These are phyloP conservation scores for Trichoderma sp. DNA, from an alignment of 2,329 filamentous ascomycete genomes.

Conservation along the genomic window DNA sequence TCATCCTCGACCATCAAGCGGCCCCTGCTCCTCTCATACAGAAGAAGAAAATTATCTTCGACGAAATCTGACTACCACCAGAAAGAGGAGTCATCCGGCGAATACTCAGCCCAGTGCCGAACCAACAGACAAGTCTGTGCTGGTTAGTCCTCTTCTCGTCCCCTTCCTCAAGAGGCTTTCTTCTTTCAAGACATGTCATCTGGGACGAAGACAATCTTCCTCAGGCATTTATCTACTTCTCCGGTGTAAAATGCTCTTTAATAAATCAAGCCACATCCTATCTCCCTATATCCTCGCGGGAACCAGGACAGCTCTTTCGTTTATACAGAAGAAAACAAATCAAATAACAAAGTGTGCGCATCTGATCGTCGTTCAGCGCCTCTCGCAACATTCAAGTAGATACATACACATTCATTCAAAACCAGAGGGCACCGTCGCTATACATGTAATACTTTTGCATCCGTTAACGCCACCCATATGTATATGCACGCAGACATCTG, in stretches of 20 bases:
- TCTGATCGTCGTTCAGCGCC: neutral
- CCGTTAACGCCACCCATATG: conserved; percentile 32
- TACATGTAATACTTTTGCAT: conserved; percentile 23
- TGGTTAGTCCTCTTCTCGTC: neutral
- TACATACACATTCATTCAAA: neutral
- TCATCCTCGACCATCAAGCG: neutral
- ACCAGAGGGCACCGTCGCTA: conserved; percentile 9
- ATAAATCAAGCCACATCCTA: too few species aligned
- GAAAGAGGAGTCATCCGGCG: neutral
- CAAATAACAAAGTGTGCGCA: neutral
- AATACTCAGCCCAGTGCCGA: neutral
- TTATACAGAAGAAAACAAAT: neutral
- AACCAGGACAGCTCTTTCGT: too few species aligned
- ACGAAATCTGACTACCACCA: neutral
- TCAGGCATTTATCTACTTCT: too few species aligned
- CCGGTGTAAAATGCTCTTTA: too few species aligned
- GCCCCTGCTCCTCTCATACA: conserved; percentile 3
- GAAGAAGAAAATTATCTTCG: neutral
- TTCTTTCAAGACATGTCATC: too few species aligned
- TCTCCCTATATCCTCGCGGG: too few species aligned
- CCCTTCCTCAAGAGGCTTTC: too few species aligned
- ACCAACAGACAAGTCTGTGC: conserved; percentile 3
- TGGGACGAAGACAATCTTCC: too few species aligned
- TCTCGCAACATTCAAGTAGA: neutral
- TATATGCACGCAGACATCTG: conserved; percentile 27